Evolutionary conservation across 2,329 filamentous ascomycete genomes (phyloP).

Genomic region (Plectosphaerella plurivora): DNA sequence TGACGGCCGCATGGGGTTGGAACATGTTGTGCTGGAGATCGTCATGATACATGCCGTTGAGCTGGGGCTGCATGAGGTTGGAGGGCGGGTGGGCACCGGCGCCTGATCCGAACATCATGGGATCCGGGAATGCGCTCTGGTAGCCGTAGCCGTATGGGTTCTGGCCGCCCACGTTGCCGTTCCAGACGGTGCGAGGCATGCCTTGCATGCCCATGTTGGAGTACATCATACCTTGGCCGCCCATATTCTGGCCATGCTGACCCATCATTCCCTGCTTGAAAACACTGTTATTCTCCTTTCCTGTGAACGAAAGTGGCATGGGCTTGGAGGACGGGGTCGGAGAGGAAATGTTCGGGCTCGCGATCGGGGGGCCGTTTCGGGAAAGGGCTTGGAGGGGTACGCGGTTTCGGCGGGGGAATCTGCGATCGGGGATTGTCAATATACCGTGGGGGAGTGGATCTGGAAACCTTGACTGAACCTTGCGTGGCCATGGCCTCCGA

Average conservation of each 20-base stretch:
- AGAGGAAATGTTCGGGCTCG: constrained; percentile 31
- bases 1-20: not conserved
- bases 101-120: too few species aligned
- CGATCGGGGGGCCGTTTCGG: constrained; percentile 20
- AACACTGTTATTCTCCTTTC: constrained; percentile 26
- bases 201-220: constrained; percentile 6
- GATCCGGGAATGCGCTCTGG: too few species aligned
- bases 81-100: not conserved
- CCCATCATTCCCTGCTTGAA: constrained; percentile 13
- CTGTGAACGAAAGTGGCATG: constrained; percentile 14
- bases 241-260: not conserved
- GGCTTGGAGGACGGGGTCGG: constrained; percentile 21
- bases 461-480: not conserved
- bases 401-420: constrained; percentile 26
- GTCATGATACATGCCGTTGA: not conserved
- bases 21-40: not conserved
- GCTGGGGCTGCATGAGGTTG: not conserved
- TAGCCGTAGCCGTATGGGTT: not conserved
- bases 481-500: not conserved
- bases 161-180: constrained; percentile 1
- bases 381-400: constrained; percentile 30
- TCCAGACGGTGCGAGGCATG: constrained; percentile 17
- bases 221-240: not conserved
- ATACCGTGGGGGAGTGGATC: constrained; percentile 4
- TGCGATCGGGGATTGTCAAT: constrained; percentile 15